Percentiles rank a stretch among this genome's conserved stretches.
Conservation (phyloP, 148 eudicot species). For the Cornus controversa region DNA sequence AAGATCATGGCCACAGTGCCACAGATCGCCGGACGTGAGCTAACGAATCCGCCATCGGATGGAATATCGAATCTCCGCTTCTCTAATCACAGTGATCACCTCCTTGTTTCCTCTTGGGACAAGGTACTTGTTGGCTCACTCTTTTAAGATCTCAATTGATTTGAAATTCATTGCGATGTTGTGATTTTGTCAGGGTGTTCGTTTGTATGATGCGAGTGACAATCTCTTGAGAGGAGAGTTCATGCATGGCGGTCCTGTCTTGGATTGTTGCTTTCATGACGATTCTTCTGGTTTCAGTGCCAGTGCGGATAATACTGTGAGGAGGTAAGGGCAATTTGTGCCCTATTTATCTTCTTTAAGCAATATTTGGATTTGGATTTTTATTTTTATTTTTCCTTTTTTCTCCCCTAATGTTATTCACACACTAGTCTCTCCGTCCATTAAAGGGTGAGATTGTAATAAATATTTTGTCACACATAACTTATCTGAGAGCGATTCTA, state of each 20-base stretch:
- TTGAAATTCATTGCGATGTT: background rate
- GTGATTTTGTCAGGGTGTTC: slow-evolving; percentile 52
- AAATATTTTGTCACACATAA: too few relatives aligned
- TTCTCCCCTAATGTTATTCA: too few relatives aligned
- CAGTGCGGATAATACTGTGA: slow-evolving; percentile 66
- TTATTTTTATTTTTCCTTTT: background rate
- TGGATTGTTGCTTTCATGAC: slow-evolving; percentile 97
- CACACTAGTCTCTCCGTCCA: too few relatives aligned
- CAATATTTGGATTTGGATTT: background rate
- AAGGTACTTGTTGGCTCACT: slow-evolving; percentile 32
- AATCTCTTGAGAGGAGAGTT: slow-evolving; percentile 84
- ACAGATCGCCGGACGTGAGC: slow-evolving; percentile 62
- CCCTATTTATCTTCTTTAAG: background rate
- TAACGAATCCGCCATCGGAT: slow-evolving; percentile 70
- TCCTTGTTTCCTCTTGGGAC: slow-evolving; percentile 86
- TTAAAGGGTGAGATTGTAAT: too few relatives aligned
- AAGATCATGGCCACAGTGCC: slow-evolving; percentile 43
- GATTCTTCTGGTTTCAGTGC: slow-evolving; percentile 91
- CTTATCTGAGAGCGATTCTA: too few relatives aligned
- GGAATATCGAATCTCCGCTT: slow-evolving; percentile 76
- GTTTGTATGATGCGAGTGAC: slow-evolving; percentile 84
- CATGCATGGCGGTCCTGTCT: slow-evolving; percentile 80
- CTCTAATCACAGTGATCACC: slow-evolving; percentile 74
- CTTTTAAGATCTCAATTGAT: background rate
- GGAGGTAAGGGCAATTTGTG: slow-evolving; percentile 47